Conservation (phyloP, 768 basidiomycete genomes). For the Termitomyces sp. region DNA sequence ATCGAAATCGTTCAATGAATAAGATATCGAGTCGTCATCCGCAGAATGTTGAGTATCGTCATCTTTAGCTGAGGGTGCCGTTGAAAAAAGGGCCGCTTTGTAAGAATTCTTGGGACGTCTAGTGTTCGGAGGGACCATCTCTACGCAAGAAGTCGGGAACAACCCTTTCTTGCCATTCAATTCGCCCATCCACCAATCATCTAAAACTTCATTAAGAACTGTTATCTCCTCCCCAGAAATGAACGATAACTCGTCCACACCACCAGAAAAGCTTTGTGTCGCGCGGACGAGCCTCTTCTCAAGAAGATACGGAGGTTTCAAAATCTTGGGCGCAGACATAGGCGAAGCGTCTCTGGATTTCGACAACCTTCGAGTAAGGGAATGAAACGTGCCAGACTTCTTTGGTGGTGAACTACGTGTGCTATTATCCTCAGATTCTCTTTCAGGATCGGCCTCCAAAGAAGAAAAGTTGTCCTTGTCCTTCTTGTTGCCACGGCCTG, state of each 20-base stretch:
- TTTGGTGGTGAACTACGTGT: conserved; percentile 13
- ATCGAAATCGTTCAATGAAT: conserved; percentile 31
- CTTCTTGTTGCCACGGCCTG: conserved; percentile 46
- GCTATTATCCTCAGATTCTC: conserved; percentile 22
- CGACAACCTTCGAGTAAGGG: conserved; percentile 23
- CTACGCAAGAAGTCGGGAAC: conserved; percentile 78
- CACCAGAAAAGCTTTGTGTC: conserved; percentile 69
- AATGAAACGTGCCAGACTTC: conserved; percentile 25
- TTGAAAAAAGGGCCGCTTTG: conserved; percentile 3
- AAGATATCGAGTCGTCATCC: conserved; percentile 16
- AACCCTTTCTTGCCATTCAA: conserved; percentile 65
- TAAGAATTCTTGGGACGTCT: conserved; percentile 14
- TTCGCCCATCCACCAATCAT: conserved; percentile 91
- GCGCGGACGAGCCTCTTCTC: conserved; percentile 60
- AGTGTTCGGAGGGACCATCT: conserved; percentile 34
- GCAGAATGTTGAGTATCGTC: background rate
- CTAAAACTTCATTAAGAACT: conserved; percentile 75
- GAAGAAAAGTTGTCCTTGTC: conserved; percentile 57
- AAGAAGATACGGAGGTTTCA: conserved; percentile 46
- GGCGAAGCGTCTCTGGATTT: conserved; percentile 32
- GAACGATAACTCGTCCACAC: conserved; percentile 76
- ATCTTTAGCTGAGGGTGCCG: background rate
- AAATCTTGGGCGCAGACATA: conserved; percentile 33
- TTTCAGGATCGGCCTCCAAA: conserved; percentile 34
- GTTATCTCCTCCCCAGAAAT: conserved; percentile 68